Evolutionary conservation across 228 moss, liverwort and hornwort species (phyloP), one percentile per base, ranked within the genome.

Genomic region (Sphagnum fallax): DNA sequence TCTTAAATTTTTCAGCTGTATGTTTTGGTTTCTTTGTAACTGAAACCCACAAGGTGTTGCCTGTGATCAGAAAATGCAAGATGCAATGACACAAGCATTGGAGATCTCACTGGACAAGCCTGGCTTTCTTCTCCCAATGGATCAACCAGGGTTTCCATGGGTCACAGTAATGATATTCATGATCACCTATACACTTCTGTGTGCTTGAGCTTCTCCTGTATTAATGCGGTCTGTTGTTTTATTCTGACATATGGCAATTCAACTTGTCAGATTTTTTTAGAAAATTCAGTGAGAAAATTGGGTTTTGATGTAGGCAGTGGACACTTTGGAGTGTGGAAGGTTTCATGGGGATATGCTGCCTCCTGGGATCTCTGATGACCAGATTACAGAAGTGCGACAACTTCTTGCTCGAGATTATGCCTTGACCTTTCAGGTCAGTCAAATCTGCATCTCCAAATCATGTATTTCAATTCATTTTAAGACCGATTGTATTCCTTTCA

Each of bases 101-200:
- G 78, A 77, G 65, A 52, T 83, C 14, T 53, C 48, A 10, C 48
- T 64, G 6, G 79, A 83, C 60, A 70, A 53, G 8, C 58, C 74
- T 52, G 53, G 50, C 10, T 68, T 70, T 67, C 53, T 65, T 50
- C 11, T 47, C 68, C 75, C 77, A 52, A 75, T 79, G 76, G 81
- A 82, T 62, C 74, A 74, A 51, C 76, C 70, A 57, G 85, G 79
- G 47, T 85, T 85, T 67, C 81, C 81, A 12, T 82, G 81, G 85
- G 68, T 71, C 15, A 76, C 75, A 74, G 85, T 85, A 81, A 32
- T 32, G 32, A 32, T 32, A 32, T 32, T 32, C 2, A 32, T 32
- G 32, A 32, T 32, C 32, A 32, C 32, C 32, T 32, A 32, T 32
- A 32, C 32, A 32, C 32, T 32, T 32, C 32, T 32, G 32, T 32